phyloP scores from a whole-genome alignment of 257 asterid genomes.

The Nicotiana tomentosiformis region DNA sequence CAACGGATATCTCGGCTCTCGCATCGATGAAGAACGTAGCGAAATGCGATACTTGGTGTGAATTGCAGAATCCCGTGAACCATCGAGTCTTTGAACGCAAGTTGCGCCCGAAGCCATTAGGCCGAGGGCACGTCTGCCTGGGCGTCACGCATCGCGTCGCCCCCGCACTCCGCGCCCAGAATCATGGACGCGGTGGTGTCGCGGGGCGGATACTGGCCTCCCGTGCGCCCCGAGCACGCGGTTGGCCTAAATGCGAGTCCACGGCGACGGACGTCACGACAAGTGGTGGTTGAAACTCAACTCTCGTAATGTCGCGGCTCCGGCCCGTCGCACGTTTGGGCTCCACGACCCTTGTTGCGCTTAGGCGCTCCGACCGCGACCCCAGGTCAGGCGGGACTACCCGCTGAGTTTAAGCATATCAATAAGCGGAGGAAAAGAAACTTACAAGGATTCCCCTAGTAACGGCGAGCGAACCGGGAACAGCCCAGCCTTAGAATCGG shows the following conservation, averaged over 20 bases:
- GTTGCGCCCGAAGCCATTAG: constrained; percentile 48
- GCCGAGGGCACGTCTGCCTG: constrained; percentile 23
- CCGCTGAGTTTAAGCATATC: no score
- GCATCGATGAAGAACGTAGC: constrained; percentile 28
- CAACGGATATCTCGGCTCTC: constrained; percentile 26
- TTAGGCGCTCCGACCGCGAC: no score
- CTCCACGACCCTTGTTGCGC: no score
- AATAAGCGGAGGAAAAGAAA: constrained; percentile 51
- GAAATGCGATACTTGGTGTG: constrained; percentile 32
- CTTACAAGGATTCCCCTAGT: constrained; percentile 62
- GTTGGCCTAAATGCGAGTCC: no score
- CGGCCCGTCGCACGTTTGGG: no score
- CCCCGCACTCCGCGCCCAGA: not conserved
- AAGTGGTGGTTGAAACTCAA: no score
- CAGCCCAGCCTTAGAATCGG: constrained; percentile 53
- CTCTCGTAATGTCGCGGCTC: no score
- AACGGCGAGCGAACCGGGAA: constrained; percentile 67
- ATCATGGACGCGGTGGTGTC: no score
- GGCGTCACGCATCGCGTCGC: constrained; percentile 12
- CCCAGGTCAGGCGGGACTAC: no score
- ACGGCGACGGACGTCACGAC: no score
- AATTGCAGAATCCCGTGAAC: constrained; percentile 73
- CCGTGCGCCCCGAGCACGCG: no score
- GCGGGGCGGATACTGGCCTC: no score
- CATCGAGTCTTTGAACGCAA: constrained; percentile 68